Base-by-base conservation (phyloP, 2,329 filamentous ascomycete genomes). In the Biscogniauxia sp. region DNA sequence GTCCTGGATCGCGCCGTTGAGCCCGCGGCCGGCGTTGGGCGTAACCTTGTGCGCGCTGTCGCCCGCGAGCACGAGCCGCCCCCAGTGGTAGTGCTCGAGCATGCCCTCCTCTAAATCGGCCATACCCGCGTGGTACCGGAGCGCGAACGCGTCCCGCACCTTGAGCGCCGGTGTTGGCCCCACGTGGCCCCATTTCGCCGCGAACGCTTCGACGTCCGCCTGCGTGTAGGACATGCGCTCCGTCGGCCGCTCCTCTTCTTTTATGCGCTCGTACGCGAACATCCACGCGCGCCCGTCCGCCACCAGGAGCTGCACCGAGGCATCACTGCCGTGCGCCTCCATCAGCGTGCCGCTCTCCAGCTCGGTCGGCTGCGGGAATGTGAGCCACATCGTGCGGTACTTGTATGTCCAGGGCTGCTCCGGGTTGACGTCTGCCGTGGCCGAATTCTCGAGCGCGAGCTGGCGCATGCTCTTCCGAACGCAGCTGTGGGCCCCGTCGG, bases 21-120 rank as follows among this genome's bases (percentile, higher is more conserved):
- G 54, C 6, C 57, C 57, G 2, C 20, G 26, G 1, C 57, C 57
- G 6, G 37, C 54, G 53, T 50, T 59, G 4, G 57, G 57, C 41
- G 57, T 59, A 8, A 59, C n/a, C 52, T 55, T 59, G 45, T 59
- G 57, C 53, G 52, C 57, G 17, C 51, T 52, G 45, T 59, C 57
- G 23, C 57, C 57, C 17, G 41, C 57, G 17, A 59, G 57, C 4
- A 55, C 57, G 37, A 59, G 20, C 2, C 57, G 52, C 17, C 53
- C 58, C 58, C 61, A 65, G 28, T 37, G 28, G 62, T 61, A 66
- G 41, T 57, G 60, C 49, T 61, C 50, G 52, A 65, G 20, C 9
- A 66, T 15, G 6, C 66, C 66, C 55, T 69, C 67, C 19, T 60
- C 61, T 15, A 69, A 59, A 26, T 62, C 59, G 13, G 54, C 50